Evolutionary conservation across 495 filamentous ascomycete species (phyloP), one percentile per base, ranked within the genome.

Genomic region (Penicillium mononematosum): DNA sequence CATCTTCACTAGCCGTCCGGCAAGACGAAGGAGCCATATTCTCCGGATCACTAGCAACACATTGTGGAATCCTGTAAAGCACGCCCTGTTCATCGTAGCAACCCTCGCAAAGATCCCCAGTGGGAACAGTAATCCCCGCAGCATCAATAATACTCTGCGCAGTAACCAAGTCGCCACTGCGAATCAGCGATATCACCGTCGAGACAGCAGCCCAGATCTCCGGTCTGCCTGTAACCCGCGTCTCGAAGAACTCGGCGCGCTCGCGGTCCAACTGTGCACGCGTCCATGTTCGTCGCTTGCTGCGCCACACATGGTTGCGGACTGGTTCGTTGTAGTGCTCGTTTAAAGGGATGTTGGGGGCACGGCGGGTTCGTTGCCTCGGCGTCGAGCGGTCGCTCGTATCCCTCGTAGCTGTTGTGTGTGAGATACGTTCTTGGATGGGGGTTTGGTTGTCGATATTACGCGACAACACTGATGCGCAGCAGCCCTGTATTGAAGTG

Each of bases 131-230:
- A 39, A 96, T 80, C 6, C 84, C 91, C 8, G 85, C 85, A 1
- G 92, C 92, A 69, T 86, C 83, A 7, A 96, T 68, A 45, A 83
- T 86, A 39, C 78, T 81, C 76, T 97, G 92, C 27, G 92, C 91
- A 4, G 88, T 92, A 12, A 68, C 78, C 4, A 90, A 60, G n/a
- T 88, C 81, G 10, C 69, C 73, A 3, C 64, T 60, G 70, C 84
- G 85, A 60, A 95, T 62, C 17, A 89, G 70, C 52, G 88, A 82
- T 14, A 88, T 73, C 0, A 86, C 88, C 0, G 83, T 73, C 27
- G 79, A 79, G 11, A 96, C 58, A 1, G 90, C 87, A 39, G 80
- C 81, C 92, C 92, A 98, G 41, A 92, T 77, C 62, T 96, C 90
- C 14, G 79, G 58, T 6, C 83, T 79, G 10, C 91, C 91, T 5